These are phyloP conservation scores for Clathrospora elynae DNA, from an alignment of 2,329 filamentous ascomycete genomes.

Conservation along the genomic window DNA sequence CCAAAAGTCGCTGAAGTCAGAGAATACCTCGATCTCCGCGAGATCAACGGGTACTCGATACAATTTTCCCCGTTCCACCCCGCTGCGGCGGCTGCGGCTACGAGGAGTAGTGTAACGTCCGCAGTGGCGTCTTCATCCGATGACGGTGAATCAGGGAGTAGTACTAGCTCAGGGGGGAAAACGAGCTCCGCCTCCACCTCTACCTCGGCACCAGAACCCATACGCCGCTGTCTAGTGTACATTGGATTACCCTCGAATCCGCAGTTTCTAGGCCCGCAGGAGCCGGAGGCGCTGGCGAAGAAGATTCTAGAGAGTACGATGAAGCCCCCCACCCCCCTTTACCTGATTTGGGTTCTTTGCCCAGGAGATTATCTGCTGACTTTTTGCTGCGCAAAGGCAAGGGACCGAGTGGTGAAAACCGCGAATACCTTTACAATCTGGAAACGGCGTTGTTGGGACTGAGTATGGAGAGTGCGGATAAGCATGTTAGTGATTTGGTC, in stretches of 20 bases:
- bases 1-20: constrained; percentile 78
- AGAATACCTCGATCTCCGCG: constrained; percentile 89
- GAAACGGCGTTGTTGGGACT: constrained; percentile 75
- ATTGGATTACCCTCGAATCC: constrained; percentile 93
- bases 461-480: constrained; percentile 77
- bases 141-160: background rate
- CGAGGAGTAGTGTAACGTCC: constrained; percentile 22
- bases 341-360: too few species aligned
- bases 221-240: constrained; percentile 73
- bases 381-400: constrained; percentile 3
- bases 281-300: constrained; percentile 75
- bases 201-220: background rate
- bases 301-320: constrained; percentile 73
- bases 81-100: constrained; percentile 42
- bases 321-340: background rate
- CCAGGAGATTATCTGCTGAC: too few species aligned
- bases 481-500: constrained; percentile 83
- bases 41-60: constrained; percentile 96
- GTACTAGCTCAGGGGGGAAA: too few species aligned
- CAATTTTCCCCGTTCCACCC: constrained; percentile 86
- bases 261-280: constrained; percentile 86
- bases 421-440: constrained; percentile 83
- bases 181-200: background rate
- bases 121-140: constrained; percentile 31
- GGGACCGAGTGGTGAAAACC: constrained; percentile 87